Conservation (phyloP, 2,329 filamentous ascomycete species). For the Didymella keratinophila region DNA sequence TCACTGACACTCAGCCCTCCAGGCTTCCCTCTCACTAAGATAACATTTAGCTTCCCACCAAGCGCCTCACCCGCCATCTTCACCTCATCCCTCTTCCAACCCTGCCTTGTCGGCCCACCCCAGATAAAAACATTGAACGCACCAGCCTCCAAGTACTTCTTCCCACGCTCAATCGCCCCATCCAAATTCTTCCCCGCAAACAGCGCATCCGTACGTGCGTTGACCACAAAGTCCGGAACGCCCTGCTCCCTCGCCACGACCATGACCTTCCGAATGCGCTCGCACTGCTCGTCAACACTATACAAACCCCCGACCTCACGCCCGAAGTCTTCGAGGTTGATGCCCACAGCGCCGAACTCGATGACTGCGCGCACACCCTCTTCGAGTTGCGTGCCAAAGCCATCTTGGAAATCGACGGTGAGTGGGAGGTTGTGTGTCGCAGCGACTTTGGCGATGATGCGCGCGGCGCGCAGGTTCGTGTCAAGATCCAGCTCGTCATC, state of each 20-base stretch:
- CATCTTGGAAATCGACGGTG: constrained; percentile 68
- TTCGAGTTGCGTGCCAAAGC: constrained; percentile 60
- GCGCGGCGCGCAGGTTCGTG: constrained; percentile 60
- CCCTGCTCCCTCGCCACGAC: constrained; percentile 56
- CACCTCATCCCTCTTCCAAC: constrained; percentile 35
- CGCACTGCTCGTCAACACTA: constrained; percentile 57
- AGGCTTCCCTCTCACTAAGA: constrained; percentile 22
- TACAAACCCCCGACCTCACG: constrained; percentile 46
- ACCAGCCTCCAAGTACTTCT: constrained; percentile 65
- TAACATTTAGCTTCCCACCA: constrained; percentile 42
- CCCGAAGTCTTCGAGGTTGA: constrained; percentile 65
- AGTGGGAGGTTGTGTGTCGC: constrained; percentile 57
- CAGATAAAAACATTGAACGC: constrained; percentile 69
- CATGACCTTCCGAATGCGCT: constrained; percentile 56
- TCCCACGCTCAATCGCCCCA: constrained; percentile 63
- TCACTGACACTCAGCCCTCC: constrained; percentile 36
- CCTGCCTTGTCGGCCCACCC: constrained; percentile 58
- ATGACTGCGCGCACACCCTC: constrained; percentile 58
- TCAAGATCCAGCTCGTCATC: constrained; percentile 57
- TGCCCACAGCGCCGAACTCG: constrained; percentile 62
- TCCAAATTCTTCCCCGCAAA: constrained; percentile 52
- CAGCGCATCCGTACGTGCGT: constrained; percentile 65
- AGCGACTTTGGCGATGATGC: constrained; percentile 56
- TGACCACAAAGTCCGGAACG: constrained; percentile 56
- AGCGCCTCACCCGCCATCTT: constrained; percentile 27